Evolutionary conservation across 2,329 filamentous ascomycete genomes (phyloP), one percentile per base, ranked within the genome.

Genomic region (Fusarium paranaense): DNA sequence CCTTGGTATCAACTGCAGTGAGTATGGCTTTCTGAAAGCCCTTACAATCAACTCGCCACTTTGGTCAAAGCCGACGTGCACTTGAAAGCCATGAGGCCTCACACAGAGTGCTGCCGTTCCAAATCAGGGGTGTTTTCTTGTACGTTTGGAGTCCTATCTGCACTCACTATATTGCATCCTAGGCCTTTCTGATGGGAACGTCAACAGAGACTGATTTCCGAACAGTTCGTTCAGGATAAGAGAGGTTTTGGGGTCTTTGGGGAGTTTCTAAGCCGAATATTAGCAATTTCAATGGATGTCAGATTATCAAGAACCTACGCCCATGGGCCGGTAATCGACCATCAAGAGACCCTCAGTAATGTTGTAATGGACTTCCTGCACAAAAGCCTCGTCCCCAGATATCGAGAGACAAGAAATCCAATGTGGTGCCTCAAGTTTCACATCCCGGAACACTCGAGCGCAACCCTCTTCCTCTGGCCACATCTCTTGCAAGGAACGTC

Each of bases 111-210:
- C 64, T 67, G 18, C 13, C 52, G 18, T 50, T 25, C 20, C 5
- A 6, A 7, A 50, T 66, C 37, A 62, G 40, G 33, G 13, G 14
- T 47, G 8, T 1, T 11, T 14, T 33, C 54, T 30, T 9, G 11
- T 10, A 16, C 3, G 5, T 32, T 5, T 10, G 3, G 18, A 13
- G 32, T 37, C 4, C 3, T 13, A 33, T 16, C 4, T 25, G 11
- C 6, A n/a, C 68, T 61, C 56, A 75, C 71, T 13, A 82, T 90
- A 87, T 1, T 84, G 85, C 89, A 93, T 92, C 0, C 87, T 89
- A 0, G 74, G 79, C 0, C 88, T 72, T 0, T 74, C 62, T 0
- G 90, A 92, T 0, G 90, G 88, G 32, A 79, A 89, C 0, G 86
- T 87, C 2, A 86, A 82, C 0, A 91, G 84, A 16, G 82, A 83